Evolutionary conservation across 257 asterid genomes (phyloP).

Genomic region (Solanum clarkiae): DNA sequence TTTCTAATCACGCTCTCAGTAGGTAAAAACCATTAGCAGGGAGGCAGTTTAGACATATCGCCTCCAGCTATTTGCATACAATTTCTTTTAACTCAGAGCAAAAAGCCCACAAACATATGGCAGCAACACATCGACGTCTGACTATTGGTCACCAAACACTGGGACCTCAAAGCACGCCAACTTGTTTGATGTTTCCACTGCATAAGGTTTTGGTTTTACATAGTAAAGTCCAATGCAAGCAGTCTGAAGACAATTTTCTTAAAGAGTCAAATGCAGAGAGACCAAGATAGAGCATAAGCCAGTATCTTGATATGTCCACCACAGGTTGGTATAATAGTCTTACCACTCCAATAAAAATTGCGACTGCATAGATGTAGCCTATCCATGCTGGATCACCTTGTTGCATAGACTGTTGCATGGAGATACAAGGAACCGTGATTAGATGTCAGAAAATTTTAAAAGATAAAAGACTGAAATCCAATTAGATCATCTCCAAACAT

Average conservation of each 20-base stretch:
- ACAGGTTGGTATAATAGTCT: slow-evolving; percentile 9
- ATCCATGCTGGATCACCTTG: slow-evolving; percentile 97
- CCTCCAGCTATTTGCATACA: not conserved
- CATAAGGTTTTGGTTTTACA: not conserved
- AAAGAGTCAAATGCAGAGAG: not conserved
- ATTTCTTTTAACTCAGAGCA: not conserved
- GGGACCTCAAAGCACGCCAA: not conserved
- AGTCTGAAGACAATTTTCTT: not conserved
- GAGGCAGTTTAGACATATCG: not conserved
- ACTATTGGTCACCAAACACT: not conserved
- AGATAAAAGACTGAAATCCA: not conserved
- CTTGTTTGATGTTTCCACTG: not conserved
- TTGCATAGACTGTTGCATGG: slow-evolving; percentile 77
- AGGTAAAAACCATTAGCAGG: not conserved
- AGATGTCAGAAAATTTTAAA: slow-evolving; percentile 4
- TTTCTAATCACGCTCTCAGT: not conserved
- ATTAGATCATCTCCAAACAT: not conserved
- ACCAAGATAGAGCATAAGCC: not conserved
- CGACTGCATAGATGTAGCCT: slow-evolving; percentile 86
- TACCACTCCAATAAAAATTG: slow-evolving; percentile 95
- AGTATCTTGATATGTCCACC: not conserved
- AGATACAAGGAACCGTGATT: not conserved
- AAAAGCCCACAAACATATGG: not conserved
- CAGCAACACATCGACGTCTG: not conserved
- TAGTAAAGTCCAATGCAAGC: not conserved